Base-by-base conservation (phyloP, 176 grass and related monocot species). In the Ananas comosus region DNA sequence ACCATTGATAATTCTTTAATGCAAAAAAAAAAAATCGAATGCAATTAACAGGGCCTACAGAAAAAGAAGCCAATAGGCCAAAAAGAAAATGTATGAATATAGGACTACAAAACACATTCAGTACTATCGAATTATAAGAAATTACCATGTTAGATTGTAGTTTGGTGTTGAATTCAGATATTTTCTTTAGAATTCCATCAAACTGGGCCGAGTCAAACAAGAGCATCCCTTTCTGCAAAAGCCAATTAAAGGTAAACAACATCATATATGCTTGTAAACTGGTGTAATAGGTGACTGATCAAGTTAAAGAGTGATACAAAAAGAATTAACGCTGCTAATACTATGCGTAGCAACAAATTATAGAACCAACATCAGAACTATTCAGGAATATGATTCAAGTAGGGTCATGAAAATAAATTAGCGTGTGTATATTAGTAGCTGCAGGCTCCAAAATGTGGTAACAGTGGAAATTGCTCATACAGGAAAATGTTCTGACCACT, bases 151-250 rank as follows among this genome's bases (percentile, higher is more conserved):
- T 64, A 9, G 82, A 86, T 25, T 66, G 59, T 77, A 99, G 83
- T 70, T 71, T 72, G 78, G 82, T 19, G 72, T 88, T 93, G 71
- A 99, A 99, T 78, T 93, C 94, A 17, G 80, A 29, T 54, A 99
- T 70, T 75, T 99, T 99, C 82, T 99, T 99, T 14, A 99, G 53
- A 50, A 99, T 99, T 79, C 94, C 89, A 50, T 99, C 94, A 10
- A 99, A 99, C 69, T 93, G 94, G 29, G 90, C 94, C 2, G 84
- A 83, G 65, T 99, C 94, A 82, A 93, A 99, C 77, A 77, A 88
- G 58, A 99, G 82, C 94, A 99, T 99, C 75, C 94, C 90, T 14
- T 70, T 84, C 85, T 99, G 72, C 63, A 92, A 78, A 81, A 85
- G 4, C 11, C 69, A 80, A 64, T 10, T 16, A 24, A 17, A 14